phyloP scores from a whole-genome alignment of 768 basidiomycete genomes.

The Boletellus ananiceps region DNA sequence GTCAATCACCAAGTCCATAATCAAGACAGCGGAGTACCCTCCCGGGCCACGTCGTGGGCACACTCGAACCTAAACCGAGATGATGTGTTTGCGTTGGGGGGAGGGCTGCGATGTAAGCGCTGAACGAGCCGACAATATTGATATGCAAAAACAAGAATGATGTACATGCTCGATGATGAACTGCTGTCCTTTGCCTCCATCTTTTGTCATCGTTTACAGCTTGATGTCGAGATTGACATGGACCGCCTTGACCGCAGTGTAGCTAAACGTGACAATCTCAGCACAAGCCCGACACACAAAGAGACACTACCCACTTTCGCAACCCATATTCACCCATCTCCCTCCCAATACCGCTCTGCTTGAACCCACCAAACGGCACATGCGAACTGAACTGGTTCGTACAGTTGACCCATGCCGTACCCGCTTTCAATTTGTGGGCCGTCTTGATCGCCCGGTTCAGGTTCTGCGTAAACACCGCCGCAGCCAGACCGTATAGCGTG shows the following conservation, averaged over 20 bases:
- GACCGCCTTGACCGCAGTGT: conserved; percentile 21
- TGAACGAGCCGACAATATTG: too few species aligned
- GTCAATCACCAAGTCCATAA: too few species aligned
- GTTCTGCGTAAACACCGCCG: conserved; percentile 80
- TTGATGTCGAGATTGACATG: conserved; percentile 46
- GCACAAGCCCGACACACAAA: not conserved
- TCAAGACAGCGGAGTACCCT: too few species aligned
- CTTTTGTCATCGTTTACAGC: conserved; percentile 13
- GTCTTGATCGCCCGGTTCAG: conserved; percentile 68
- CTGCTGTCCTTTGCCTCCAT: not conserved
- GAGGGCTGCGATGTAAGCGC: too few species aligned
- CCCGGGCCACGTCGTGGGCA: too few species aligned
- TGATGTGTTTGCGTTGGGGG: too few species aligned
- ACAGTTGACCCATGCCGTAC: conserved; percentile 66
- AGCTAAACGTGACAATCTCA: conserved; percentile 6
- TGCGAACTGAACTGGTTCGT: conserved; percentile 27
- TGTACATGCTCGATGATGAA: not conserved
- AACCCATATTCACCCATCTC: conserved; percentile 77
- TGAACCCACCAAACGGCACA: conserved; percentile 84
- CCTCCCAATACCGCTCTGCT: conserved; percentile 76
- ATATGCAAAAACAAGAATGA: not conserved
- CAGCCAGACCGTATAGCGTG: conserved; percentile 80
- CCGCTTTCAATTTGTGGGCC: conserved; percentile 73
- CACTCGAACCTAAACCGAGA: too few species aligned
- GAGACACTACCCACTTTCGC: conserved; percentile 38